phyloP scores from a whole-genome alignment of 495 filamentous ascomycete genomes.

The Aspergillus ostianus region DNA sequence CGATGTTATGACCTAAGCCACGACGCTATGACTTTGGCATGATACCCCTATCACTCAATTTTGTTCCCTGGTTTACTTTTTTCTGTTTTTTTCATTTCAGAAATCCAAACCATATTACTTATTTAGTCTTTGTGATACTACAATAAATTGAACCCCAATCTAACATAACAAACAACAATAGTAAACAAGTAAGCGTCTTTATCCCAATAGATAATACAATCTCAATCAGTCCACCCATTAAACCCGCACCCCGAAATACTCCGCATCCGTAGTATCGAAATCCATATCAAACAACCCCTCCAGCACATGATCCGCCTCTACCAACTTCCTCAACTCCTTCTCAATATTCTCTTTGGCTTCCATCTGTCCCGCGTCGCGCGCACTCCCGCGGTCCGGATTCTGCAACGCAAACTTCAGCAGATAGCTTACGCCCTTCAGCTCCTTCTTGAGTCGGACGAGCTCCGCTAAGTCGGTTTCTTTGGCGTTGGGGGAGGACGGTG shows the following conservation, averaged over 20 bases:
- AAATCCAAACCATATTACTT: background rate
- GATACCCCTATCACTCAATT: background rate
- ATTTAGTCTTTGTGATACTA: background rate
- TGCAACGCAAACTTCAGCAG: slow-evolving; percentile 38
- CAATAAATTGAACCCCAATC: background rate
- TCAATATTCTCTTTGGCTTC: slow-evolving; percentile 27
- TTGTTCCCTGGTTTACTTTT: background rate
- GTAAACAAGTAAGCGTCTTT: background rate
- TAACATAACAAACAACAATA: background rate
- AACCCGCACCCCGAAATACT: slow-evolving; percentile 10
- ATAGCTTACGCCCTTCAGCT: slow-evolving; percentile 44
- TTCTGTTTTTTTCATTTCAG: background rate
- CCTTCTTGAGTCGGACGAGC: slow-evolving; percentile 33
- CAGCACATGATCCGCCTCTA: slow-evolving; percentile 36
- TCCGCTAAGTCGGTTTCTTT: background rate
- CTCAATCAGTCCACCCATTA: slow-evolving; percentile 10
- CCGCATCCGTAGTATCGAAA: slow-evolving; percentile 17
- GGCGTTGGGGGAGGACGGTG: background rate
- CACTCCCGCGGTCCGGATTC: slow-evolving; percentile 19
- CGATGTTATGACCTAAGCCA: slow-evolving; percentile 9
- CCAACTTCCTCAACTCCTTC: slow-evolving; percentile 34
- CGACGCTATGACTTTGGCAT: slow-evolving; percentile 17
- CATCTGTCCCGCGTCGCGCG: slow-evolving; percentile 20
- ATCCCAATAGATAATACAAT: background rate
- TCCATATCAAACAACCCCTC: slow-evolving; percentile 27